Conservation (phyloP, 352 stramenopile genomes). For the Aphanomyces astaci region DNA sequence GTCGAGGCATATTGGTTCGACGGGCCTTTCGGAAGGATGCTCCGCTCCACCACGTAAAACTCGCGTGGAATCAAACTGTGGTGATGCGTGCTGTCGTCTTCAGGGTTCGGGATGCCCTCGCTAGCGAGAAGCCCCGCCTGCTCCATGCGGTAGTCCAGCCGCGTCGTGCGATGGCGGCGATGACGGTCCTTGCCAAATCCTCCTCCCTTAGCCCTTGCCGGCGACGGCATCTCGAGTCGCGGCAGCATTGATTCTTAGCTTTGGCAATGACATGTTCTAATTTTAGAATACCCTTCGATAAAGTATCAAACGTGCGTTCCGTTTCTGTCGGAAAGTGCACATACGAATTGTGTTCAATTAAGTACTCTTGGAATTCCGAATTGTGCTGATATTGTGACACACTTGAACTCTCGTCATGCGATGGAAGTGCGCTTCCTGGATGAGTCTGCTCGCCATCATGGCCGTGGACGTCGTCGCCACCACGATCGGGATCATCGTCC, state of each 20-base stretch:
- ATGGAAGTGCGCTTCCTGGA: background rate
- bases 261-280: constrained; percentile 9
- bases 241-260: constrained; percentile 7
- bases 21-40: constrained; percentile 40
- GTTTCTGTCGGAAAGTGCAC: no score
- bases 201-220: background rate
- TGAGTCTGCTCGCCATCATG: background rate
- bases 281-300: background rate
- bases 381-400: no score
- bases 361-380: background rate
- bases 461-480: background rate
- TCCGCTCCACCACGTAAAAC: constrained; percentile 71
- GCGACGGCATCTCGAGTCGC: background rate
- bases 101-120: background rate
- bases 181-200: background rate
- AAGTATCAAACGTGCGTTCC: background rate
- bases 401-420: no score
- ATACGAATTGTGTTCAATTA: background rate
- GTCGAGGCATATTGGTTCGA: constrained; percentile 51
- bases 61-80: constrained; percentile 48
- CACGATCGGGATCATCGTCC: background rate
- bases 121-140: background rate
- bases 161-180: background rate
- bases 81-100: constrained; percentile 13
- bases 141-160: background rate